A percentile compares a stretch with the other conserved stretches of the same genome.
phyloP scores from a whole-genome alignment of 2,329 filamentous ascomycete species.

The Microcera coccophila region DNA sequence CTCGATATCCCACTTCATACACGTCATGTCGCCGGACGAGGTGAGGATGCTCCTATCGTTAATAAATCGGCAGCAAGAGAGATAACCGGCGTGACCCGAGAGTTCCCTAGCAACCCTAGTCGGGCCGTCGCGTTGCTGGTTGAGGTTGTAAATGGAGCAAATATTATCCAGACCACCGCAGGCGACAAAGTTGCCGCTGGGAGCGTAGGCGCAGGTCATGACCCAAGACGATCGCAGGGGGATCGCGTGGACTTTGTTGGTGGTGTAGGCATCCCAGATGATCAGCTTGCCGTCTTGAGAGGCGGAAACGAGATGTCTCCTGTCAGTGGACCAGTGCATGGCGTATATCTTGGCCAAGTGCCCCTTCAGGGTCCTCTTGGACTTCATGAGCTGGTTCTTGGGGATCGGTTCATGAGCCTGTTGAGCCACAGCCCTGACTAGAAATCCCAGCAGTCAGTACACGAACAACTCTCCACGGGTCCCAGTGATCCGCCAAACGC shows the following conservation, averaged over 20 bases:
- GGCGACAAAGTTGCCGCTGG: slow-evolving; percentile 95
- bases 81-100: slow-evolving; percentile 93
- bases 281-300: slow-evolving; percentile 99
- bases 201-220: slow-evolving; percentile 99
- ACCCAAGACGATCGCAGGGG: slow-evolving; percentile 97
- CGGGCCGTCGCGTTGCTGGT: slow-evolving; percentile 88
- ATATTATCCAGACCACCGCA: slow-evolving; percentile 99
- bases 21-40: slow-evolving; percentile 98
- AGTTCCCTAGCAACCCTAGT: slow-evolving; percentile 93
- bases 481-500: too few relatives aligned
- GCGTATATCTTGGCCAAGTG: slow-evolving; percentile 99
- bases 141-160: slow-evolving; percentile 99
- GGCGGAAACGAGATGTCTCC: slow-evolving; percentile 92
- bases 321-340: slow-evolving; percentile 99
- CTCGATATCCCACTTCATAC: slow-evolving; percentile 99
- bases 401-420: slow-evolving; percentile 90
- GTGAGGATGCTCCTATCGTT: slow-evolving; percentile 97
- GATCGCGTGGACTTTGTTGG: slow-evolving; percentile 99
- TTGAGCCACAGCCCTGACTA: slow-evolving; percentile 89
- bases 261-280: slow-evolving; percentile 99
- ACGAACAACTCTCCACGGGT: background rate
- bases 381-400: slow-evolving; percentile 90
- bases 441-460: slow-evolving; percentile 23
- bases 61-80: slow-evolving; percentile 98
- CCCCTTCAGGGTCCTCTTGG: slow-evolving; percentile 92